These are phyloP conservation scores for Tremellales sp. DNA, from an alignment of 1,284 basidiomycete genomes.

Conservation along the genomic window DNA sequence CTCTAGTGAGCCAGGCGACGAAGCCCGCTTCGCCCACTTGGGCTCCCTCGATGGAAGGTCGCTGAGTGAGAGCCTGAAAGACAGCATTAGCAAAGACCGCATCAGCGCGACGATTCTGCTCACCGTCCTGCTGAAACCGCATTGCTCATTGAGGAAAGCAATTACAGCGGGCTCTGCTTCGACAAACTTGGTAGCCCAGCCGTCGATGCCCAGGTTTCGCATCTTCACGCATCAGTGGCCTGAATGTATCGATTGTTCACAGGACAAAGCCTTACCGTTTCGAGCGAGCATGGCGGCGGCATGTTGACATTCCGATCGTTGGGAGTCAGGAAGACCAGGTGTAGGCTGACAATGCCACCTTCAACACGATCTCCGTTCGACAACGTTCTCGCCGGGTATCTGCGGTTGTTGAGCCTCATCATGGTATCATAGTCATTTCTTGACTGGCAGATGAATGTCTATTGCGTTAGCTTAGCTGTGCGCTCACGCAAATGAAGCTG, in stretches of 20 bases:
- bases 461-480: conserved; percentile 12
- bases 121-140: conserved; percentile 67
- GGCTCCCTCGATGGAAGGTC: conserved; percentile 15
- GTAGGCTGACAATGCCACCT: conserved; percentile 16
- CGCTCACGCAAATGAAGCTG: conserved; percentile 2
- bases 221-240: conserved; percentile 55
- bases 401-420: conserved; percentile 63
- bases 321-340: conserved; percentile 27
- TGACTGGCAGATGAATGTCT: conserved; percentile 84
- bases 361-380: neutral
- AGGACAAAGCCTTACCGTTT: conserved; percentile 12
- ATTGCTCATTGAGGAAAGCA: conserved; percentile 55
- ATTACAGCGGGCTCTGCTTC: conserved; percentile 51
- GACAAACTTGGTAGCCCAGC: conserved; percentile 72
- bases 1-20: conserved; percentile 21
- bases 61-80: conserved; percentile 36
- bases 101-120: too few relatives aligned
- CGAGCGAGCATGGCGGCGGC: conserved; percentile 13
- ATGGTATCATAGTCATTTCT: conserved; percentile 74
- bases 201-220: conserved; percentile 64
- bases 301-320: conserved; percentile 26
- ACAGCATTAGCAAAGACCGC: neutral
- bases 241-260: neutral
- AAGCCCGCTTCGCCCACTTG: conserved; percentile 15
- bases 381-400: conserved; percentile 1